phyloP scores from a whole-genome alignment of 225 moss, liverwort and hornwort species.

The Climacium dendroides region DNA sequence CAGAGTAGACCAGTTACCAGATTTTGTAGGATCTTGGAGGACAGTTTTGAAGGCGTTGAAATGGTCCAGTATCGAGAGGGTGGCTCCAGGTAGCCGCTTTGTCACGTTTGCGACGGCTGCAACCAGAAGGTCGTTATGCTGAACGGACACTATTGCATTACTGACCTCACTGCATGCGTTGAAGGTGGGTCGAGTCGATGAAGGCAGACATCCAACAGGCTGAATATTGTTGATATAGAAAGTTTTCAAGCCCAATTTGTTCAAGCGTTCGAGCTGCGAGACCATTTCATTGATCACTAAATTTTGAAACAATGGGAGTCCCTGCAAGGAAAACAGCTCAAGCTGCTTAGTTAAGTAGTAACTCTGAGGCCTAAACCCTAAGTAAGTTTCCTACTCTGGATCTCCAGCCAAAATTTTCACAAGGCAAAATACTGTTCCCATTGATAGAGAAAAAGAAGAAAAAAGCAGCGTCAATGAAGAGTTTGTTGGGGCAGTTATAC shows the following conservation, averaged over 20 bases:
- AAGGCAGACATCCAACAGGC: constrained; percentile 43
- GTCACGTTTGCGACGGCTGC: constrained; percentile 17
- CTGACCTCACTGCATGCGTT: constrained; percentile 9
- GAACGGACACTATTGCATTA: constrained; percentile 1
- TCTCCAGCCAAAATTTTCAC: neutral
- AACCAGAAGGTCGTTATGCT: constrained; percentile 22
- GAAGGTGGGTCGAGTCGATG: constrained; percentile 17
- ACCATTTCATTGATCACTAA: constrained; percentile 23
- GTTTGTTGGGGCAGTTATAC: neutral
- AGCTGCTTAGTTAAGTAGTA: neutral
- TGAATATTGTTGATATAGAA: constrained; percentile 35
- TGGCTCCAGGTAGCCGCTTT: constrained; percentile 3
- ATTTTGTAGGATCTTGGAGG: constrained; percentile 16
- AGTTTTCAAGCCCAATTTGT: constrained; percentile 20
- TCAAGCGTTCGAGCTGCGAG: constrained; percentile 18
- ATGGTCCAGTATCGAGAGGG: constrained; percentile 18
- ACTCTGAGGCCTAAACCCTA: neutral
- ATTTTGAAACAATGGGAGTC: neutral
- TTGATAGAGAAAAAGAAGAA: neutral
- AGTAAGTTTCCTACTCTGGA: neutral
- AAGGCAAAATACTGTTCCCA: neutral
- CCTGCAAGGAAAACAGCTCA: constrained; percentile 8
- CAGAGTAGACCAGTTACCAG: constrained; percentile 4
- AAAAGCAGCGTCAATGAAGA: neutral
- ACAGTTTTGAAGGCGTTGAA: constrained; percentile 21